Percentiles rank a stretch among this genome's conserved stretches.
Conservation (phyloP, 495 filamentous ascomycete genomes). For the Xylaria sp. region DNA sequence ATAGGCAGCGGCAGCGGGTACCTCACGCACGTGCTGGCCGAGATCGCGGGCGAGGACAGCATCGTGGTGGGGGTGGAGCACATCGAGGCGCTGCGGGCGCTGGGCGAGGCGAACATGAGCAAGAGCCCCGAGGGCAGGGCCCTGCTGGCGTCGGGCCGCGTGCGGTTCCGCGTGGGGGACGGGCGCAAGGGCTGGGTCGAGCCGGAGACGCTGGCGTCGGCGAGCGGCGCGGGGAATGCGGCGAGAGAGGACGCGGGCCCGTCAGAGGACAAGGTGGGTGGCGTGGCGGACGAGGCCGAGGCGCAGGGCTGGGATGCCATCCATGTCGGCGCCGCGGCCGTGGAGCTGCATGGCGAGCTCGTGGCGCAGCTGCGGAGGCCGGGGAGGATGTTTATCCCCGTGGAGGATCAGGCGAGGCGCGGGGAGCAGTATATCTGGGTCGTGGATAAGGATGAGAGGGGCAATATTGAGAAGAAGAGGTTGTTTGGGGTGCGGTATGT, state of each 20-base stretch:
- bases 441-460: slow-evolving; percentile 85
- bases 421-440: slow-evolving; percentile 81
- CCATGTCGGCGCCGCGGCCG: slow-evolving; percentile 91
- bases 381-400: slow-evolving; percentile 86
- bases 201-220: slow-evolving; percentile 41
- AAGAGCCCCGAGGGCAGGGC: slow-evolving; percentile 70
- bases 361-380: slow-evolving; percentile 80
- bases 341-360: slow-evolving; percentile 72
- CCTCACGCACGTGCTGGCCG: slow-evolving; percentile 86
- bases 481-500: slow-evolving; percentile 89
- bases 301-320: slow-evolving; percentile 81
- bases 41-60: slow-evolving; percentile 67
- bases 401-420: slow-evolving; percentile 63
- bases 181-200: slow-evolving; percentile 76
- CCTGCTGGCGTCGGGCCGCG: slow-evolving; percentile 66
- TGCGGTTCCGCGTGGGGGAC: slow-evolving; percentile 80
- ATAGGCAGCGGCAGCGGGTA: slow-evolving; percentile 93
- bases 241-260: slow-evolving; percentile 28
- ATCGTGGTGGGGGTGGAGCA: slow-evolving; percentile 91
- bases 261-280: slow-evolving; percentile 27
- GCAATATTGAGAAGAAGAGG: slow-evolving; percentile 75
- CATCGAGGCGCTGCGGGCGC: slow-evolving; percentile 75
- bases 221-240: slow-evolving; percentile 31
- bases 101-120: slow-evolving; percentile 75
- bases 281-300: slow-evolving; percentile 43